Evolutionary conservation across 805 yeast genomes (phyloP).

Genomic region (Cyberlindnera meyerae): DNA sequence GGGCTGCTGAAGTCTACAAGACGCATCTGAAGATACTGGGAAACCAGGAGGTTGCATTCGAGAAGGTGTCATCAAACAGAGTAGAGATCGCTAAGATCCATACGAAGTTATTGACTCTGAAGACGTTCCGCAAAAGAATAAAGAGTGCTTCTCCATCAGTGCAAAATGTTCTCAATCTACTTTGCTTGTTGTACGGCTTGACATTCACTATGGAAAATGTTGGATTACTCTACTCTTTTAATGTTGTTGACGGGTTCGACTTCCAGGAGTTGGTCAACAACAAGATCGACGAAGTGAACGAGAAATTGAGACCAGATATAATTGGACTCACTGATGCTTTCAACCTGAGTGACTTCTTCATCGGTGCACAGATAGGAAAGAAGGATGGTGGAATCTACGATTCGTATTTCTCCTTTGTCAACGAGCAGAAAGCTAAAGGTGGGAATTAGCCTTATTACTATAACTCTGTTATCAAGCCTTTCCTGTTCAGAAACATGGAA

Average conservation of each 20-base stretch:
- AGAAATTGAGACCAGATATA: conserved; percentile 59
- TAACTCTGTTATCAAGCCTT: conserved; percentile 18
- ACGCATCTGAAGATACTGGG: conserved; percentile 9
- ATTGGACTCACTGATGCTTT: conserved; percentile 81
- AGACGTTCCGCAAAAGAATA: conserved; percentile 27
- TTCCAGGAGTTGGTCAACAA: conserved; percentile 30
- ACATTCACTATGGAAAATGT: conserved; percentile 57
- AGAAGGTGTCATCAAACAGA: conserved; percentile 23
- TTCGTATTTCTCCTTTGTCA: conserved; percentile 63
- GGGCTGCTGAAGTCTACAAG: conserved; percentile 16
- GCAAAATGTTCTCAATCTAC: conserved; percentile 39
- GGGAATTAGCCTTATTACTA: conserved; percentile 55
- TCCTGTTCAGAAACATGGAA: conserved; percentile 17
- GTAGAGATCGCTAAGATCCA: conserved; percentile 31
- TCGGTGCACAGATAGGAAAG: conserved; percentile 79
- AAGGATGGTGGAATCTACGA: conserved; percentile 79
- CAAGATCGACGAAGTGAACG: conserved; percentile 28
- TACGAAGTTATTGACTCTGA: conserved; percentile 32
- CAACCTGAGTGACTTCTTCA: conserved; percentile 68
- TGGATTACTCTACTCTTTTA: conserved; percentile 56
- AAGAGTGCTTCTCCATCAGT: conserved; percentile 28
- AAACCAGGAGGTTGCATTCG: conserved; percentile 19
- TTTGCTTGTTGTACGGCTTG: conserved; percentile 60
- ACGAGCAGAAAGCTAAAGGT: conserved; percentile 37
- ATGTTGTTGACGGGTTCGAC: conserved; percentile 38